Percentiles rank a stretch among this genome's conserved stretches.
phyloP scores from a whole-genome alignment of 2,329 filamentous ascomycete species.

The Fusarium poae region DNA sequence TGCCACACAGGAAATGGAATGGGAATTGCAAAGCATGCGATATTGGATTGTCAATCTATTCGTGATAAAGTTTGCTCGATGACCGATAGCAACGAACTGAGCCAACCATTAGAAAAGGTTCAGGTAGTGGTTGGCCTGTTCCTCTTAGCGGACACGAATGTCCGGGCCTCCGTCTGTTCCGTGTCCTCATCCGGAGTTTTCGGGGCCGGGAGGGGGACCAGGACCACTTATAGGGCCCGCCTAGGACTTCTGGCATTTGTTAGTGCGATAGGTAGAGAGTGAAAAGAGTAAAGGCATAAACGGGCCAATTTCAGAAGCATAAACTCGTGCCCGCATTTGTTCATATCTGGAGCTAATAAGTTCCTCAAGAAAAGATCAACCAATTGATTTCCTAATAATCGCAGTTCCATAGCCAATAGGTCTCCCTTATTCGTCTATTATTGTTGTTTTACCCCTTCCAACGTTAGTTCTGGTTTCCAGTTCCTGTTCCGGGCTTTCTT shows the following conservation, averaged over 20 bases:
- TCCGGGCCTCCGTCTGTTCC: conserved; percentile 16
- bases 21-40: conserved; percentile 24
- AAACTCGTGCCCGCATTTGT: conserved; percentile 13
- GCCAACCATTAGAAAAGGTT: neutral
- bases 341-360: conserved; percentile 10
- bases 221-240: neutral
- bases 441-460: conserved; percentile 9
- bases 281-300: conserved; percentile 6
- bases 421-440: conserved; percentile 3
- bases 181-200: conserved; percentile 12
- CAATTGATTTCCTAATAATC: neutral
- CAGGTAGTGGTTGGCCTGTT: neutral
- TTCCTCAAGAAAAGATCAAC: conserved; percentile 16
- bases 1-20: conserved; percentile 30
- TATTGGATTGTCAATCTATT: neutral
- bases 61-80: conserved; percentile 4
- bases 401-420: conserved; percentile 17
- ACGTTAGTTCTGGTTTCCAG: conserved; percentile 7
- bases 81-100: neutral
- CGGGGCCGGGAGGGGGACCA: neutral
- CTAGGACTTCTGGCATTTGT: neutral
- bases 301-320: conserved; percentile 7
- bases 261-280: neutral
- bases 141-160: conserved; percentile 21
- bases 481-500: neutral